Evolutionary conservation across 2,329 filamentous ascomycete genomes (phyloP), one percentile per base, ranked within the genome.

Genomic region (Thermothelomyces thermophilus): DNA sequence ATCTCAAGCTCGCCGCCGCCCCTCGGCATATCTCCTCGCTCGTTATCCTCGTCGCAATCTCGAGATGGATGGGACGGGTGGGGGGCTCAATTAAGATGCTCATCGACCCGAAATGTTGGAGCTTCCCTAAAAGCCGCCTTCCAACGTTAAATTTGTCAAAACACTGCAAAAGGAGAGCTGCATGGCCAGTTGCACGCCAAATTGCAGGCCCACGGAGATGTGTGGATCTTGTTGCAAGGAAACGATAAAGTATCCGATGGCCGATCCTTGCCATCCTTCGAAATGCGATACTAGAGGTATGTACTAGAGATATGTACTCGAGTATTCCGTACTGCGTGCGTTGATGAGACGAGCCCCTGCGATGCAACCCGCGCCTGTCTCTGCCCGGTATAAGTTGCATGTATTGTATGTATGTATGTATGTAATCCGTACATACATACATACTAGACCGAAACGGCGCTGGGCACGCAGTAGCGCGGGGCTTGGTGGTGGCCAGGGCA

Each of bases 201-300:
- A n/a, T n/a, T 44, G 41, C 47, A 49, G 35, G 16, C 17, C 19
- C n/a, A n/a, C n/a, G n/a, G 13, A 30, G 46, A 37, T 48, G n/a
- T n/a, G n/a, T n/a, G 46, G 37, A 48, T 48, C 31, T 36, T 36
- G 39, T 39, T 31, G n/a, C 24, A 26, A 26, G 9, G 9, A 26
- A 26, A 26, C n/a, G n/a, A n/a, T n/a, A 48, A 35, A 30, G 8
- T 36, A 33, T 36, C 46, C 46, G 46, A 48, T 41, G 20, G 39
- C 37, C 24, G 39, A 24, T 28, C 33, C 20, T n/a, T 28, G 11
- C 22, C 40, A 33, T 43, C 47, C n/a, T n/a, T n/a, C 41, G 41
- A 35, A 50, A 45, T 37, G 41, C 47, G 47, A 50, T 39, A n/a
- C 7, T 26, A n/a, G n/a, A n/a, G n/a, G n/a, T n/a, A n/a, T n/a